phyloP scores from a whole-genome alignment of 768 basidiomycete species.

The Macrolepiota albuminosa region DNA sequence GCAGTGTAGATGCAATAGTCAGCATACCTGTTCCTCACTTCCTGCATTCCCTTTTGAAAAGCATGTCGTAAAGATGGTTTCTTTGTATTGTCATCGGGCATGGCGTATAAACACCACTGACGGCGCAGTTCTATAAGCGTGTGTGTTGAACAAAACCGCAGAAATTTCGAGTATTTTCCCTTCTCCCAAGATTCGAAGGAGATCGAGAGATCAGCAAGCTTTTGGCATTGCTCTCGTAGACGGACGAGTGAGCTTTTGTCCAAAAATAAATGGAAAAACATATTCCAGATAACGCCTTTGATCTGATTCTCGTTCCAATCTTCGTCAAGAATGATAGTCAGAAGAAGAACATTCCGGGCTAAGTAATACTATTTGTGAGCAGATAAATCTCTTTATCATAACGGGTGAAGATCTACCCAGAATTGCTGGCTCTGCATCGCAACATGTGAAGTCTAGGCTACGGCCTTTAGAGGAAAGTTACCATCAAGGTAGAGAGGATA shows the following conservation, averaged over 20 bases:
- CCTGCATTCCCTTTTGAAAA: conserved; percentile 19
- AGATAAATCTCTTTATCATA: not conserved
- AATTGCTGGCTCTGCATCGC: conserved; percentile 43
- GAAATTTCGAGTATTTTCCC: conserved; percentile 30
- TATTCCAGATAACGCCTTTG: conserved; percentile 31
- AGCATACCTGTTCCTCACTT: conserved; percentile 6
- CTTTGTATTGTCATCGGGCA: conserved; percentile 16
- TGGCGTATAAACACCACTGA: conserved; percentile 33
- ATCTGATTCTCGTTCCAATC: conserved; percentile 7
- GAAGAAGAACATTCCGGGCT: conserved; percentile 48
- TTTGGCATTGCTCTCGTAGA: conserved; percentile 34
- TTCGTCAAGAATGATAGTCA: conserved; percentile 36
- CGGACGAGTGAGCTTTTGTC: conserved; percentile 28
- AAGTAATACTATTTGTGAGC: not conserved
- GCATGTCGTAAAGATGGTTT: conserved; percentile 17
- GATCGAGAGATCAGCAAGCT: conserved; percentile 28
- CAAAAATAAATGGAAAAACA: conserved; percentile 46
- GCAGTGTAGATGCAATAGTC: not conserved
- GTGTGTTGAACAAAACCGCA: conserved; percentile 33
- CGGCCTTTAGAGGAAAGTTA: conserved; percentile 16
- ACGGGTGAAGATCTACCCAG: conserved; percentile 27
- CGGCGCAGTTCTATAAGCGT: conserved; percentile 34
- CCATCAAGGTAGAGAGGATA: not conserved
- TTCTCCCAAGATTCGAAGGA: conserved; percentile 33
- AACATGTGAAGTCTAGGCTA: conserved; percentile 44